Conservation (phyloP, 2,329 filamentous ascomycete species). For the Thyridium curvatum region DNA sequence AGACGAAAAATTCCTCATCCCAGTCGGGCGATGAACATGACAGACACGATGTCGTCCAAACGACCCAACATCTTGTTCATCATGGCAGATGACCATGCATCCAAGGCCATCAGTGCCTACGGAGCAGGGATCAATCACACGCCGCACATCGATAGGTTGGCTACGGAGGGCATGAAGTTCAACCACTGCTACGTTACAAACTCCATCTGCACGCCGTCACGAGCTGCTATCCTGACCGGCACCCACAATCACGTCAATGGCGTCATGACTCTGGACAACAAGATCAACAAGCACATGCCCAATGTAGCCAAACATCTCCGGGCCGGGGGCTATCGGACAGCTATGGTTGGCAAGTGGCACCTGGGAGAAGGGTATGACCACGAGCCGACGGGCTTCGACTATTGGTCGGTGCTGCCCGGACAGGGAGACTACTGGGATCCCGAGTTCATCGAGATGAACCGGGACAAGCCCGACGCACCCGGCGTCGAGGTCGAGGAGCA, state of each 20-base stretch:
- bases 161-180: constrained; percentile 41
- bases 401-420: constrained; percentile 43
- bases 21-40: constrained; percentile 19
- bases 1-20: too few relatives aligned
- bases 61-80: constrained; percentile 40
- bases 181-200: constrained; percentile 50
- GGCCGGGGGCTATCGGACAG: constrained; percentile 39
- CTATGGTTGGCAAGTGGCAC: constrained; percentile 50
- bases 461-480: constrained; percentile 4
- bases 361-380: constrained; percentile 39
- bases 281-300: constrained; percentile 42
- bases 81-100: constrained; percentile 48
- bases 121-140: constrained; percentile 45
- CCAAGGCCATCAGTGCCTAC: constrained; percentile 42
- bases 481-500: constrained; percentile 17
- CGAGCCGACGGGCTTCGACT: constrained; percentile 43
- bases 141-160: constrained; percentile 43
- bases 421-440: constrained; percentile 48
- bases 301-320: constrained; percentile 45
- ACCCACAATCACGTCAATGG: constrained; percentile 48
- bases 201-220: constrained; percentile 44
- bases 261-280: constrained; percentile 40
- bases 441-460: constrained; percentile 32
- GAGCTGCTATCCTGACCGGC: constrained; percentile 41
- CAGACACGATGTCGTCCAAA: not conserved